Base-by-base conservation (phyloP, 2,329 filamentous ascomycete genomes). In the Fusarium nanum region DNA sequence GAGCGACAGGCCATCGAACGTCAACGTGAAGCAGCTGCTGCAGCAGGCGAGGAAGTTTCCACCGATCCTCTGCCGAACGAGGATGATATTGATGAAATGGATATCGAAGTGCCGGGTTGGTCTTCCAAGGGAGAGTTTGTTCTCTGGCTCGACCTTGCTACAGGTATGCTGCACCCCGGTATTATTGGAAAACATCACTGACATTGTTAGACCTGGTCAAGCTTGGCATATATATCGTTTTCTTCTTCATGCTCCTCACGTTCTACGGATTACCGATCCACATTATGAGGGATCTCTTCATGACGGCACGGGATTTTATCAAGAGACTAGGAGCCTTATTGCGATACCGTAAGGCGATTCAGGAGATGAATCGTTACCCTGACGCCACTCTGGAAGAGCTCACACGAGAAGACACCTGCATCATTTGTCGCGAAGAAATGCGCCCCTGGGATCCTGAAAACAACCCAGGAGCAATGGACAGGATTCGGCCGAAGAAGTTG, bases 391-490 rank as follows among this genome's bases (percentile, higher is more conserved):
- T 88, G 3, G 93, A 97, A 71, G 95, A 99, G 71, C 88, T 99
- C 25, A 84, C 86, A 28, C 87, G 92, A 50, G 95, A 98, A 78
- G 93, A 97, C 75, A 97, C 96, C 5, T 99, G 96, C 80, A 99
- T 99, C 73, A 97, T 99, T 58, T 99, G 96, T 80, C 90, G 96
- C 65, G 96, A 99, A 78, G 93, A 97, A 70, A 99, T 99, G 96
- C 88, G 89, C 34, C 89, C 91, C 3, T 97, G 93, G 92, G 81
- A 88, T 61, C 82, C 84, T 1, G 77, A 69, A 7, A 78, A 81
- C 81, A 88, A 78, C 83, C 88, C 72, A 85, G 91, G 88, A n/a
- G 86, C 92, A 59, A 91, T 97, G 62, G 94, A 98, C 76, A 88
- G 95, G 57, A 87, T 92, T 60, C 88, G 96, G 22, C 93, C 96